Evolutionary conservation across 129 eudicot species (phyloP), one percentile per base, ranked within the genome.

Genomic region (Chrysanthemum seticuspe): DNA sequence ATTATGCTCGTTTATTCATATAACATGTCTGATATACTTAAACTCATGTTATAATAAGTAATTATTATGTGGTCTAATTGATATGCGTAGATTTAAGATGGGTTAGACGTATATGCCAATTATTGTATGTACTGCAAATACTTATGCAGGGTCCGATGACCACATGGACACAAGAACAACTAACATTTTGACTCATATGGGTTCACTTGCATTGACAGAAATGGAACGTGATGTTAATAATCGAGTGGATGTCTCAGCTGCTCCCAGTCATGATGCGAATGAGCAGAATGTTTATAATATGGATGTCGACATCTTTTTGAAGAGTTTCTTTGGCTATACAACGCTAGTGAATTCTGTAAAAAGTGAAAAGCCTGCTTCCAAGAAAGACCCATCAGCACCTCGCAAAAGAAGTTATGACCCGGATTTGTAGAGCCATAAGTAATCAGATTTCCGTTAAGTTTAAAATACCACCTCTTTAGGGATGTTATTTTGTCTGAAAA

Each of bases 351-450:
- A 88, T 76, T 82, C 91, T 48, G 80, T 83, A 55, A 83, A 91
- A 70, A 80, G 57, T 53, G 97, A 75, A 77, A 93, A 85, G 73
- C 83, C 77, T 67, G 88, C 72, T 34, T 72, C 80, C 44, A 80
- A 84, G 79, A 88, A 76, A 82, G 84, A 85, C 62, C 70, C 85
- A 27, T 65, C 92, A 67, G 83, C 95, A 58, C 73, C 96, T 73
- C 99, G 96, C 47, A 95, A 83, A 72, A 88, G 78, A 78, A 77
- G 71, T 71, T 76, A 84, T 72, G 96, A 95, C 80, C 88, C 94
- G 18, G 97, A 95, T 65, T 12, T 19, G 25, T 52, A 15, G 13
- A 34, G 44, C 44, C 52, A 10, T 0, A 52, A 52, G n/a, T 36
- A 7, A 5, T 4, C 11, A 27, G 53, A n/a, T 65, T 16, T 15